Evolutionary conservation across 441 rosid genomes (phyloP), one percentile per base, ranked within the genome.

Genomic region (Erysimum cheiri): DNA sequence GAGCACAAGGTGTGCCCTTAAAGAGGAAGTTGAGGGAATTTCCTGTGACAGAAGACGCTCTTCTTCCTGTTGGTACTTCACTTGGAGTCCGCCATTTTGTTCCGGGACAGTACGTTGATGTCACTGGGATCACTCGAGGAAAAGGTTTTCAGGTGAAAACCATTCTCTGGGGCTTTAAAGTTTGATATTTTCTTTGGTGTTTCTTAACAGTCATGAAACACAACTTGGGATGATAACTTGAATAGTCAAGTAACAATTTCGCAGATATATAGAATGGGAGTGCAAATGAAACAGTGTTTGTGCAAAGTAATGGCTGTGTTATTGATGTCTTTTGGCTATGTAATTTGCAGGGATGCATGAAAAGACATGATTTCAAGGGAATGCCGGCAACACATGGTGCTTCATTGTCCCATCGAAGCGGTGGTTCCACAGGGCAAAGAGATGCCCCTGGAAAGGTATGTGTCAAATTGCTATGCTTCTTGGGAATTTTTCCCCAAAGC

Each of bases 341-440:
- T 64, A 13, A 66, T 61, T 35, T 78, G 48, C 81, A 95, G 98
- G 97, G 97, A 76, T 92, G 77, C 14, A 95, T 95, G 98, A 92
- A 92, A 83, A 95, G 96, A 72, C 62, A 52, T 29, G 81, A 75
- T 6, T 79, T 85, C 53, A 79, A 61, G 66, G 99, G 98, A 74
- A 65, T 65, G 85, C 89, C 92, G 2, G 90, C 81, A 47, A 85
- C 92, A 68, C 99, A 96, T 79, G 99, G 99, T 80, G 78, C 84
- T 39, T 96, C 98, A 69, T 67, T 84, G 61, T 74, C 94, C 11
- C 99, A 96, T 83, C 80, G 97, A 71, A 83, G 85, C 64, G 41
- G 59, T 71, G 99, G 98, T 77, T 96, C 99, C 53, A 93, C 98
- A n/a, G 97, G 99, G 53, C 96, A 89, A 85, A 87, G 97, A 82